Evolutionary conservation across 139 green algal species (phyloP), one percentile per base, ranked within the genome.

Genomic region (Haematococcus lacustris): DNA sequence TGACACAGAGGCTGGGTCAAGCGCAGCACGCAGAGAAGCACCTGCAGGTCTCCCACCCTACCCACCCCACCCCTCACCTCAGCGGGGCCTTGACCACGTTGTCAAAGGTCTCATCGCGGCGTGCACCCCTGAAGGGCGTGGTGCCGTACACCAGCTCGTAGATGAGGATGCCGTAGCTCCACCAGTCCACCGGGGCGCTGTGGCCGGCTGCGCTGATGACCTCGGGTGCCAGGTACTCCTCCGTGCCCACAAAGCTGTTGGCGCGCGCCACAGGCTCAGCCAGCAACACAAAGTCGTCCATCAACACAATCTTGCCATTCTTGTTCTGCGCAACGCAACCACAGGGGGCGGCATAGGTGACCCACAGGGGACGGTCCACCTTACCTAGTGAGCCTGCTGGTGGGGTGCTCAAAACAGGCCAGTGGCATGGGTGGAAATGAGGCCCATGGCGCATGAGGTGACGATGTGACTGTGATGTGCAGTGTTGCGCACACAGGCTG

Each of bases 171-270:
- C 95, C 92, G 73, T 96, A 87, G 39, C 85, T 92, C 91, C 91
- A 97, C 90, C 90, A 95, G 83, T 97, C 91, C 28, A 89, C 88
- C 38, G 76, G 74, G 37, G 82, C 63, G 26, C 81, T 79, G 81
- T 97, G 93, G 21, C 93, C 91, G 13, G 76, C 76, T 26, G 87
- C 87, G n/a, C 87, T 90, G 82, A 97, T 94, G 71, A 97, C 71
- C 76, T 96, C 90, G n/a, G 91, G 91, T 38, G 88, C 83, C 41
- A 96, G 78, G 77, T 96, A 97, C 75, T 97, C 92, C 62, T 93
- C 91, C 35, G 92, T 97, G n/a, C 92, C 92, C 39, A 96, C 91
- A 71, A 97, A 90, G 43, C 85, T 94, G 88, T 98, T 98, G 76
- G 94, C 90, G 4, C 88, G 83, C 5, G 84, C 88, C 32, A 88